Conservation (phyloP, 176 grass and related monocot species). For the Alopecurus myosuroides region DNA sequence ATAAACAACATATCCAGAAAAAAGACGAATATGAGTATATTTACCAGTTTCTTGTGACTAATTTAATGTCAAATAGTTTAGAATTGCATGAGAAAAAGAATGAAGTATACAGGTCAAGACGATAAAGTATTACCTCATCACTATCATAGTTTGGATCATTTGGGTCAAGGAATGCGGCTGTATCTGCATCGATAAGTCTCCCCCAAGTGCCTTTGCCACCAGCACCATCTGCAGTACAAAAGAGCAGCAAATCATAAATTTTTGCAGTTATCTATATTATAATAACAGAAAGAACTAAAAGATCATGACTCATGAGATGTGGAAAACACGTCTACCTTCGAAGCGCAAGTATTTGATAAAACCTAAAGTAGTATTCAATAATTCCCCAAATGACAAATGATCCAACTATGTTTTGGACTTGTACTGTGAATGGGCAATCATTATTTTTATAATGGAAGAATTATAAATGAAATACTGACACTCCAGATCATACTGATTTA, state of each 20-base stretch:
- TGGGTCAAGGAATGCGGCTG: slow-evolving; percentile 63
- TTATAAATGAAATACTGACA: not conserved
- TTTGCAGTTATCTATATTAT: not conserved
- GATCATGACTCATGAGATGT: not conserved
- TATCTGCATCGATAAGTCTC: slow-evolving; percentile 72
- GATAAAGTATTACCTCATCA: slow-evolving; percentile 58
- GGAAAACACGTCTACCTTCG: not conserved
- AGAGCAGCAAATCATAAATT: slow-evolving; percentile 25
- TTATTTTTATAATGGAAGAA: not conserved
- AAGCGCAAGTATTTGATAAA: not conserved
- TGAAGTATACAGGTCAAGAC: slow-evolving; percentile 13
- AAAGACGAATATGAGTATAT: not conserved
- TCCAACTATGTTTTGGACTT: not conserved
- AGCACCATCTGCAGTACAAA: slow-evolving; percentile 71
- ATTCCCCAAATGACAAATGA: not conserved
- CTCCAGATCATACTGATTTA: not conserved
- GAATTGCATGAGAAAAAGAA: not conserved
- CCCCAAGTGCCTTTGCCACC: slow-evolving; percentile 96
- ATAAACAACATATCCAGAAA: not conserved
- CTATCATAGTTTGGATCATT: slow-evolving; percentile 99
- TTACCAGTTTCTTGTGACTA: slow-evolving; percentile 7
- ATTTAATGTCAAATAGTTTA: not conserved
- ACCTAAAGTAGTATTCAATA: not conserved
- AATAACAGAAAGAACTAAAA: not conserved
- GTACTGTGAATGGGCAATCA: not conserved